Evolutionary conservation across 805 yeast genomes (phyloP).

Genomic region (Candida orba): DNA sequence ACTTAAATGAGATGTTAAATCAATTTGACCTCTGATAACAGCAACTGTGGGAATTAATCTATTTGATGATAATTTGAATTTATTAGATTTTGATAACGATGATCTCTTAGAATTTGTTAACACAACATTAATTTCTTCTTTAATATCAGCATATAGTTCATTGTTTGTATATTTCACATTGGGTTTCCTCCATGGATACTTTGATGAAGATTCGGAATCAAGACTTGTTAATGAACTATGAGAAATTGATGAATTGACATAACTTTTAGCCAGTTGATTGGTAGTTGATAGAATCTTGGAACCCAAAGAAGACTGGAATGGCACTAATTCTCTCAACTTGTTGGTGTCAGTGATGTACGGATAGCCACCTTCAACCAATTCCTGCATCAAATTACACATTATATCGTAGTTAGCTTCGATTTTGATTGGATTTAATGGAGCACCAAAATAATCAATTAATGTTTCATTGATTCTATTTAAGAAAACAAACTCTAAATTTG

Average conservation of each 20-base stretch:
- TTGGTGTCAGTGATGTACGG: conserved; percentile 72
- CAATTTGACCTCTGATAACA: conserved; percentile 53
- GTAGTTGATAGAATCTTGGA: conserved; percentile 30
- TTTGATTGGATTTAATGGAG: conserved; percentile 47
- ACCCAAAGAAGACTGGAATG: conserved; percentile 32
- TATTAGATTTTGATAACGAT: conserved; percentile 10
- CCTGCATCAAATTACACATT: conserved; percentile 61
- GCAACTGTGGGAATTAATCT: conserved; percentile 40
- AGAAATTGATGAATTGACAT: conserved; percentile 12
- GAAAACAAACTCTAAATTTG: conserved; percentile 49
- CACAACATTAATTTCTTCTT: conserved; percentile 56
- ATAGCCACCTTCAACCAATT: conserved; percentile 69
- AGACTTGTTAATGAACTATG: conserved; percentile 7
- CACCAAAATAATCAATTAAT: conserved; percentile 51
- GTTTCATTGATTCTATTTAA: conserved; percentile 41
- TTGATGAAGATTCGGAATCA: conserved; percentile 15
- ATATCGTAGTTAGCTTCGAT: conserved; percentile 67
- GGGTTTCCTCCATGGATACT: conserved; percentile 72
- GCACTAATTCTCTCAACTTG: conserved; percentile 60
- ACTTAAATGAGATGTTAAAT: conserved; percentile 60
- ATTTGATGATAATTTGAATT: conserved; percentile 5
- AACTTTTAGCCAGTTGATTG: conserved; percentile 24
- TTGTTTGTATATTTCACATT: conserved; percentile 69
- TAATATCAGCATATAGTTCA: conserved; percentile 80
- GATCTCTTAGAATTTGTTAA: conserved; percentile 26